Conservation (phyloP, 805 yeast genomes). For the Candida rishiriensis region DNA sequence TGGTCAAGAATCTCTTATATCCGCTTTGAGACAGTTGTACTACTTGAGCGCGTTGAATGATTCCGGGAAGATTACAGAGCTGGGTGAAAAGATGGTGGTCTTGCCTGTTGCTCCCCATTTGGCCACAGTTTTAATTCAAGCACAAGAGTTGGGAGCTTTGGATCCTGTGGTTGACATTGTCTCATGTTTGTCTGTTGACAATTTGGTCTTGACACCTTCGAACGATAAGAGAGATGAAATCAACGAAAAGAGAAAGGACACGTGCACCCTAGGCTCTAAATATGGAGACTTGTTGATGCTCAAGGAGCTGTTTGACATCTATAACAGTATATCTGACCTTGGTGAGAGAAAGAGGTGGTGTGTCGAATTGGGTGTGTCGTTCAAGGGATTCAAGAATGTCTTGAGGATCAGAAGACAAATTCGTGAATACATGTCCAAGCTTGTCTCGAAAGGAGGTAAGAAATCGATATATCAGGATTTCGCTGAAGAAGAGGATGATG, state of each 20-base stretch:
- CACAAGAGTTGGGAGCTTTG: conserved; percentile 49
- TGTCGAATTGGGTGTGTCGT: conserved; percentile 66
- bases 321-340: conserved; percentile 37
- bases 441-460: conserved; percentile 32
- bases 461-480: conserved; percentile 25
- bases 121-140: conserved; percentile 76
- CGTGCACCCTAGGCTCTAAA: conserved; percentile 64
- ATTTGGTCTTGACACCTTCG: conserved; percentile 72
- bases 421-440: conserved; percentile 55
- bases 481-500: conserved; percentile 26
- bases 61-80: conserved; percentile 65
- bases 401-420: conserved; percentile 72
- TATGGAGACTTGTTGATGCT: conserved; percentile 82
- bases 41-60: conserved; percentile 76
- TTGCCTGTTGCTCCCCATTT: conserved; percentile 91
- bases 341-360: conserved; percentile 79
- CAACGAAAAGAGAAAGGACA: conserved; percentile 64
- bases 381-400: conserved; percentile 78
- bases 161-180: conserved; percentile 79
- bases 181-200: conserved; percentile 90
- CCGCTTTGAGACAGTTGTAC: conserved; percentile 76
- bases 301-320: conserved; percentile 70
- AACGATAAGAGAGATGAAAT: conserved; percentile 81
- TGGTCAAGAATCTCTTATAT: conserved; percentile 65
- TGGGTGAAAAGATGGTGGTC: conserved; percentile 84